Evolutionary conservation across 148 eudicot genomes (phyloP).

Genomic region (Cornus florida): DNA sequence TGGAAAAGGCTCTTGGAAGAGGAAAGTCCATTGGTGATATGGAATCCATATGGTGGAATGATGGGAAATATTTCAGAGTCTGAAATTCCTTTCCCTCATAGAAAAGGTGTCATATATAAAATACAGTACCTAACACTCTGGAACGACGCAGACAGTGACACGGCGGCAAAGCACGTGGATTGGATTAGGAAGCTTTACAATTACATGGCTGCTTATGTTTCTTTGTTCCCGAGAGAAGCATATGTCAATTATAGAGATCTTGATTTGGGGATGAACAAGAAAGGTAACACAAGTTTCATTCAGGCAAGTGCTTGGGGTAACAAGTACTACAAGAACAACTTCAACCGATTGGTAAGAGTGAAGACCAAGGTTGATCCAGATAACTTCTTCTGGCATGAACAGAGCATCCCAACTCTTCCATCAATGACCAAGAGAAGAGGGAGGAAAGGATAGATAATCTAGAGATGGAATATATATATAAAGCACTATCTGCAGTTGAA

Average conservation of each 20-base stretch:
- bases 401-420: slow-evolving; percentile 18
- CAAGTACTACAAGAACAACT: slow-evolving; percentile 16
- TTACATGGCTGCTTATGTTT: slow-evolving; percentile 18
- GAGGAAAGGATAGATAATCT: no score
- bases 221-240: slow-evolving; percentile 18
- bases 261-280: slow-evolving; percentile 19
- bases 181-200: slow-evolving; percentile 18
- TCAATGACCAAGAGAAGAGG: no score
- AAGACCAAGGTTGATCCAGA: slow-evolving; percentile 22
- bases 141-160: not conserved
- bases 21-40: not conserved
- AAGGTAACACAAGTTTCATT: not conserved
- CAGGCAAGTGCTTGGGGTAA: slow-evolving; percentile 18
- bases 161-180: not conserved
- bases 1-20: slow-evolving; percentile 8
- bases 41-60: slow-evolving; percentile 19
- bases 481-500: no score
- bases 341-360: slow-evolving; percentile 7
- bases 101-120: slow-evolving; percentile 7
- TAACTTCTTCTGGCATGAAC: slow-evolving; percentile 18
- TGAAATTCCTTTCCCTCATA: slow-evolving; percentile 19
- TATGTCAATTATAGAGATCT: slow-evolving; percentile 22
- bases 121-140: slow-evolving; percentile 8
- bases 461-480: no score
- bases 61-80: slow-evolving; percentile 15